A percentile compares a stretch with the other conserved stretches of the same genome.
phyloP scores from a whole-genome alignment of 306 rosid genomes.

The Boehmeria nivea region DNA sequence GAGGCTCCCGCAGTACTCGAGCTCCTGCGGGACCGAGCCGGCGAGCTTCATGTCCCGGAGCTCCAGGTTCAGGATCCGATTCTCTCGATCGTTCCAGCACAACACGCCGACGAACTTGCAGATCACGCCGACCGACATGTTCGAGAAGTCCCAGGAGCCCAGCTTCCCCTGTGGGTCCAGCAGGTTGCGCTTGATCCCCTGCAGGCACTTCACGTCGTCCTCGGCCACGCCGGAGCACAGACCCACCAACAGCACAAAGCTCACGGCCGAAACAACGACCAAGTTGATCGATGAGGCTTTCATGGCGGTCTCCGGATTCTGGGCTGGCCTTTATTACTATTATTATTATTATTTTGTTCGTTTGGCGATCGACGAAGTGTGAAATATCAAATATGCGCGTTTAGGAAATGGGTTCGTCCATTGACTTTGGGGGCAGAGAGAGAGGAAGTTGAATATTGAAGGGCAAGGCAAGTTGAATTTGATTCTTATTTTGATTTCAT shows the following conservation, averaged over 20 bases:
- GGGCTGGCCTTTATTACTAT: too few species aligned
- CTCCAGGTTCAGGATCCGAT: slow-evolving; percentile 47
- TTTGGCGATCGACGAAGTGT: too few species aligned
- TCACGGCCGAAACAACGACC: too few species aligned
- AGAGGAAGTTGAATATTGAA: neutral
- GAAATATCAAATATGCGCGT: neutral
- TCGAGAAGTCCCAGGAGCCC: slow-evolving; percentile 47
- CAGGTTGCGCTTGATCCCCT: slow-evolving; percentile 35
- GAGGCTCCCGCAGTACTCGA: slow-evolving; percentile 55
- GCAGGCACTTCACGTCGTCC: slow-evolving; percentile 56
- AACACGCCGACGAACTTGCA: slow-evolving; percentile 58
- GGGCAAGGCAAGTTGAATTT: neutral
- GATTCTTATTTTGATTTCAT: too few species aligned
- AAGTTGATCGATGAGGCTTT: neutral
- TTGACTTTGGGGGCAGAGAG: neutral
- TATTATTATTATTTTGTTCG: too few species aligned
- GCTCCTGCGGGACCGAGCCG: slow-evolving; percentile 46
- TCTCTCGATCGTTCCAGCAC: slow-evolving; percentile 80
- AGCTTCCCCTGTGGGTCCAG: slow-evolving; percentile 32
- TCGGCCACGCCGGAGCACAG: slow-evolving; percentile 31
- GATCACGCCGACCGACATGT: slow-evolving; percentile 51
- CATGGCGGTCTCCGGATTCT: slow-evolving; percentile 8
- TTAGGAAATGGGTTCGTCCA: neutral
- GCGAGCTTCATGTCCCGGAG: slow-evolving; percentile 47
- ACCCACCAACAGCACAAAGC: slow-evolving; percentile 10